Conservation (phyloP, 257 asterid species). For the Nicotiana attenuata region DNA sequence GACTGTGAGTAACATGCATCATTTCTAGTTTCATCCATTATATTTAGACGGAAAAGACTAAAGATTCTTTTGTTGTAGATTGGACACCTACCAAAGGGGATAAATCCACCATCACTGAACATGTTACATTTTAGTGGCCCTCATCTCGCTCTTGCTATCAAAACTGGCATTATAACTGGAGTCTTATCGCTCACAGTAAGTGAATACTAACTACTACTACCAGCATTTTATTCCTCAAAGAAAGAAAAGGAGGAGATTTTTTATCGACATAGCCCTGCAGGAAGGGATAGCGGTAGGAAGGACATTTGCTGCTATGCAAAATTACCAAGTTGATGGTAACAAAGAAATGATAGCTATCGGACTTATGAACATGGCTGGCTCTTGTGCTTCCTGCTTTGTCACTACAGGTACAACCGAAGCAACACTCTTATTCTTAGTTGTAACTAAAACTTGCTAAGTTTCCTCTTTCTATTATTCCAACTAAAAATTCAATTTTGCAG, state of each 20-base stretch:
- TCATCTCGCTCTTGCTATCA: constrained; percentile 61
- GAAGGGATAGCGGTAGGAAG: constrained; percentile 99
- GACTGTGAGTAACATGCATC: constrained; percentile 46
- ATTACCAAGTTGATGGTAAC: constrained; percentile 95
- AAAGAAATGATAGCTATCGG: constrained; percentile 98
- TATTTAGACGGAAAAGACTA: background rate
- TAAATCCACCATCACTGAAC: constrained; percentile 80
- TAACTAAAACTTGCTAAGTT: background rate
- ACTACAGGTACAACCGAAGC: constrained; percentile 51
- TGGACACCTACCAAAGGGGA: constrained; percentile 79
- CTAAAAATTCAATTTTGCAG: constrained; percentile 22
- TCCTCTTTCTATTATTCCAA: background rate
- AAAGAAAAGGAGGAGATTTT: background rate
- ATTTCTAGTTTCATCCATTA: background rate
- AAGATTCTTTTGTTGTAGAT: constrained; percentile 32
- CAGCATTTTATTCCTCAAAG: background rate
- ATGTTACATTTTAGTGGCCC: constrained; percentile 57
- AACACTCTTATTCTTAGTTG: background rate
- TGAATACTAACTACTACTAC: constrained; percentile 9
- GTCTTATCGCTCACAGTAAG: constrained; percentile 85
- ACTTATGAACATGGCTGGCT: constrained; percentile 91
- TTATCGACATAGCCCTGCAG: constrained; percentile 25
- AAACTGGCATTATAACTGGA: constrained; percentile 76
- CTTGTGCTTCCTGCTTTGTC: constrained; percentile 86
- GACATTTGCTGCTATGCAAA: constrained; percentile 71